Base-by-base conservation (phyloP, 225 moss, liverwort and hornwort species). In the Asterella californica region DNA sequence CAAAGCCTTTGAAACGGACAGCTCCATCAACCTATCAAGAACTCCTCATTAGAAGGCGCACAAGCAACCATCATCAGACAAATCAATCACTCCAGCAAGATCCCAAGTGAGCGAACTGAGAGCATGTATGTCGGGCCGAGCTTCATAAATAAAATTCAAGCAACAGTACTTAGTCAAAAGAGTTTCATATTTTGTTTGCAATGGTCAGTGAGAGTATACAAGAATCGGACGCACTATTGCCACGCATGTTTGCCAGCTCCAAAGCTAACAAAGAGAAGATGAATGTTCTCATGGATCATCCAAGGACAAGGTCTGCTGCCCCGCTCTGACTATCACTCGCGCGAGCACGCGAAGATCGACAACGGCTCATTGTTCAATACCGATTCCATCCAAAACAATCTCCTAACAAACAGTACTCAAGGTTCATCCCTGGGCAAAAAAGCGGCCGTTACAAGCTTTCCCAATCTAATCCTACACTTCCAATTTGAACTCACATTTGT, bases 341-440 rank as follows among this genome's bases (percentile, higher is more conserved):
- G n/a, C 22, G 72, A 72, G 72, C 72, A 29, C 2, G 24, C 48
- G 25, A 24, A 49, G 29, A 47, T 49, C 72, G 49, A 50, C 72
- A 72, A 10, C 27, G 47, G n/a, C 10, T 49, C 48, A 21, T 29
- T 2, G 46, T 22, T 72, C 30, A 12, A 62, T 61, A n/a, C 60
- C 76, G 76, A 25, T 52, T 55, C 15, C 37, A 61, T n/a, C 57
- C 22, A 57, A 55, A 19, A 75, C 73, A 73, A 50, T 75, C 54
- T 54, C 17, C 25, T 9, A 46, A 61, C 76, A 76, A 54, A 10
- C 34, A 54, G 29, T 75, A 59, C 54, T 37, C 55, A 75, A 36
- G 19, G 75, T 38, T 76, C 42, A 76, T 11, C 62, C 37, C 61
- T 2, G 61, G 38, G n/a, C 14, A 61, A 33, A 62, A 61, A 76